Percentiles rank a stretch among this genome's conserved stretches.
These are phyloP conservation scores for Pseudonitzschia multiseries DNA, from an alignment of 108 stramenopile species.

Conservation along the genomic window DNA sequence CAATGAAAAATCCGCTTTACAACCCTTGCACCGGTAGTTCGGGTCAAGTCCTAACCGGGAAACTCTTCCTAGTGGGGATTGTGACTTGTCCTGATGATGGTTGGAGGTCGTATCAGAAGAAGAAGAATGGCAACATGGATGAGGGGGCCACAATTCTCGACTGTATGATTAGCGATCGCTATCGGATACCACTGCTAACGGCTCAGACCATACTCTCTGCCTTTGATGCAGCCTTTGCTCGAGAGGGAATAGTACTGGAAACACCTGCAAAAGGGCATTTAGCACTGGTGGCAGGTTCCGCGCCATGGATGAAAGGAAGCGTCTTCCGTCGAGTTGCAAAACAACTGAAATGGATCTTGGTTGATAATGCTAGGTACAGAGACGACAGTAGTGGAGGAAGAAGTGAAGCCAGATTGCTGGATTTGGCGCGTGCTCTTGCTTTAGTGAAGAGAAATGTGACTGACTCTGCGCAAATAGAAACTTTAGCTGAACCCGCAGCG, in stretches of 20 bases:
- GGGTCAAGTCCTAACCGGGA: slow-evolving; percentile 47
- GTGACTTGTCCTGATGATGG: slow-evolving; percentile 67
- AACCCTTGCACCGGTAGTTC: slow-evolving; percentile 34
- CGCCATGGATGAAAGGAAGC: slow-evolving; percentile 55
- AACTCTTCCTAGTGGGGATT: slow-evolving; percentile 74
- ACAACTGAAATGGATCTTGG: slow-evolving; percentile 23
- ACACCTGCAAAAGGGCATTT: slow-evolving; percentile 34
- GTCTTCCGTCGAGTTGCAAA: slow-evolving; percentile 49
- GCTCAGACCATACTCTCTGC: slow-evolving; percentile 48
- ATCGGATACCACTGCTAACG: slow-evolving; percentile 51
- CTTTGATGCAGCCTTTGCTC: slow-evolving; percentile 49
- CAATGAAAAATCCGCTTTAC: slow-evolving; percentile 65
- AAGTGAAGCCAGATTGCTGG: slow-evolving; percentile 26
- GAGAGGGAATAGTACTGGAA: slow-evolving; percentile 37
- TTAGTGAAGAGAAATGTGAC: slow-evolving; percentile 12
- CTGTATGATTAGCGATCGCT: slow-evolving; percentile 50
- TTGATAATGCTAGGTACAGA: neutral
- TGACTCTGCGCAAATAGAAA: slow-evolving; percentile 22
- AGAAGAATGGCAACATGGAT: neutral
- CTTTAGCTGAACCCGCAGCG: slow-evolving; percentile 5
- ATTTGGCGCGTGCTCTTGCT: slow-evolving; percentile 48
- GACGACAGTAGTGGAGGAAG: neutral
- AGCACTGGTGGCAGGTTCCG: slow-evolving; percentile 52
- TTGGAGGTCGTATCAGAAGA: slow-evolving; percentile 31
- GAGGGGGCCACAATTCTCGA: slow-evolving; percentile 46